These are phyloP conservation scores for Prunus kanzakura DNA, from an alignment of 306 rosid species.

Conservation along the genomic window DNA sequence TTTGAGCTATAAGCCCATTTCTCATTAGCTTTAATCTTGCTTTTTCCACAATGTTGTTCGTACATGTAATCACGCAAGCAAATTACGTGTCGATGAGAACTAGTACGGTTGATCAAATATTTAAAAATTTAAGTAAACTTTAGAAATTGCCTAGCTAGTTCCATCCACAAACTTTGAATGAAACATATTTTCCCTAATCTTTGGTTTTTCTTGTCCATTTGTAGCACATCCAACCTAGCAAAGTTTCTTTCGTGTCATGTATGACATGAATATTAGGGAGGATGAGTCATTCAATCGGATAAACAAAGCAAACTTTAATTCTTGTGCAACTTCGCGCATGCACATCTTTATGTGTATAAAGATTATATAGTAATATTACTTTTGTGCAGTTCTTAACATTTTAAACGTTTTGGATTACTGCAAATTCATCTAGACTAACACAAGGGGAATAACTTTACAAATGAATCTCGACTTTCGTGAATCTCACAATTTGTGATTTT, in stretches of 20 bases:
- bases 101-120: neutral
- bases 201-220: neutral
- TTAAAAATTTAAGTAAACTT: neutral
- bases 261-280: too few relatives aligned
- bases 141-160: too few relatives aligned
- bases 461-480: neutral
- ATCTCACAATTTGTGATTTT: neutral
- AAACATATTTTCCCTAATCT: constrained; percentile 9
- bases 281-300: too few relatives aligned
- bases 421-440: too few relatives aligned
- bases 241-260: neutral
- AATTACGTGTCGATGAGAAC: neutral
- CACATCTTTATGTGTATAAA: neutral
- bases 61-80: too few relatives aligned
- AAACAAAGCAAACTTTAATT: neutral
- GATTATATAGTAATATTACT: neutral
- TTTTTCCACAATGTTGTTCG: neutral
- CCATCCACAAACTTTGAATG: neutral
- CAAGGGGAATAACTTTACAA: neutral
- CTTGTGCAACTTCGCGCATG: neutral
- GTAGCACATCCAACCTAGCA: neutral
- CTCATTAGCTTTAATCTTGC: neutral
- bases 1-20: too few relatives aligned
- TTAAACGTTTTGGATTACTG: neutral
- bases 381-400: neutral